These are phyloP conservation scores for Bimuria novae-zelandiae DNA, from an alignment of 2,329 filamentous ascomycete genomes.

Conservation along the genomic window DNA sequence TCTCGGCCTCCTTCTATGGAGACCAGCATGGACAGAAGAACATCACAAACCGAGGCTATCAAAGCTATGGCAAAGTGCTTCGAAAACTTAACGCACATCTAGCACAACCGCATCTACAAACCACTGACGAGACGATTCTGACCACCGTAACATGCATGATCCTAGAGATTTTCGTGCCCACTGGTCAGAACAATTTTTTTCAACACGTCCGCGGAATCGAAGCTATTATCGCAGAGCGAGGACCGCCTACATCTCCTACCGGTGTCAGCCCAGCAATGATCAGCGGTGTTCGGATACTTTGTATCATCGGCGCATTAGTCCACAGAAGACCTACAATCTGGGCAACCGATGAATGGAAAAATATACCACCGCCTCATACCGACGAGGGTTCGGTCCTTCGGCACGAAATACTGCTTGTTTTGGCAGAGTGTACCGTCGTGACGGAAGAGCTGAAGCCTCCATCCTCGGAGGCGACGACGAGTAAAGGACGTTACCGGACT, in stretches of 20 bases:
- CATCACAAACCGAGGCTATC: constrained; percentile 27
- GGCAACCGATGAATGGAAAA: constrained; percentile 31
- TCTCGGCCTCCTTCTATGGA: constrained; percentile 33
- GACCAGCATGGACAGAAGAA: constrained; percentile 26
- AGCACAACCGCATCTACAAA: constrained; percentile 21
- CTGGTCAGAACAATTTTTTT: constrained; percentile 31
- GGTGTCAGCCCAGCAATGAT: constrained; percentile 22
- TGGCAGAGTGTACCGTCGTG: constrained; percentile 31
- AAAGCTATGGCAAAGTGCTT: constrained; percentile 30
- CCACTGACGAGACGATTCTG: constrained; percentile 30
- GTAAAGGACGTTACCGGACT: constrained; percentile 8
- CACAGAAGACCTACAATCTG: constrained; percentile 25
- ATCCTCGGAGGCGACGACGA: neutral
- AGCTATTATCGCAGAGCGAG: constrained; percentile 28
- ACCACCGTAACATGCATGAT: constrained; percentile 32
- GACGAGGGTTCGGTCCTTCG: constrained; percentile 21
- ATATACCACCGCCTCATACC: constrained; percentile 14
- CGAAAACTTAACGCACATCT: constrained; percentile 28
- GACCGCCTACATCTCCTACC: constrained; percentile 20
- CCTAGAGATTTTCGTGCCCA: constrained; percentile 34
- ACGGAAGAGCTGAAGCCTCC: constrained; percentile 18
- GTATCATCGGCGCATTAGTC: constrained; percentile 29
- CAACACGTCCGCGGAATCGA: constrained; percentile 37
- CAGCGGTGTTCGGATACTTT: constrained; percentile 25
- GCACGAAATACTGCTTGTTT: constrained; percentile 25